phyloP scores from a whole-genome alignment of 2,329 filamentous ascomycete genomes.

The Fusarium nygamai region DNA sequence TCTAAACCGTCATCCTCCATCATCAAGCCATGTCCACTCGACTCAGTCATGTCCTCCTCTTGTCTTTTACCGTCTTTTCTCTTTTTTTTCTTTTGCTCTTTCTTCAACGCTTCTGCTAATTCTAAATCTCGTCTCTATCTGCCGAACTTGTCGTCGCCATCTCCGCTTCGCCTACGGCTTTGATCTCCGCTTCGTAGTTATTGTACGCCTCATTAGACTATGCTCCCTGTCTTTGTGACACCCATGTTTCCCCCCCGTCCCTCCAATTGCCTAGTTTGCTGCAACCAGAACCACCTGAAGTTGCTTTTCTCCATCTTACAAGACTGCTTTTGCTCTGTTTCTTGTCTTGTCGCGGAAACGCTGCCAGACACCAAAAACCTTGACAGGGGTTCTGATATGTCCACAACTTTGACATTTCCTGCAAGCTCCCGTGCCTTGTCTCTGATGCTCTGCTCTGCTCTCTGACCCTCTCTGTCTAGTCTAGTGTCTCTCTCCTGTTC shows the following conservation, averaged over 20 bases:
- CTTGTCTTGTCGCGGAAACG: slow-evolving; percentile 7
- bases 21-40: slow-evolving; percentile 14
- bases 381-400: slow-evolving; percentile 25
- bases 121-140: background rate
- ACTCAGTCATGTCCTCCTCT: background rate
- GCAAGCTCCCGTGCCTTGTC: slow-evolving; percentile 39
- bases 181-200: slow-evolving; percentile 21
- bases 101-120: background rate
- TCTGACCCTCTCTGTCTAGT: slow-evolving; percentile 13
- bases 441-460: slow-evolving; percentile 11
- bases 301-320: slow-evolving; percentile 32
- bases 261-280: slow-evolving; percentile 18
- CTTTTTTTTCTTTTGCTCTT: background rate
- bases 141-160: slow-evolving; percentile 2
- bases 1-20: slow-evolving; percentile 30
- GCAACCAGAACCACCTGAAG: slow-evolving; percentile 26
- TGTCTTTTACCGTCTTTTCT: slow-evolving; percentile 12
- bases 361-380: background rate
- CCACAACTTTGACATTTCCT: slow-evolving; percentile 26
- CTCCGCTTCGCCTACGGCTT: slow-evolving; percentile 17
- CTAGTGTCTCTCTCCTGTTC: slow-evolving; percentile 19
- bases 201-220: slow-evolving; percentile 24
- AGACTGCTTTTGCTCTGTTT: slow-evolving; percentile 4
- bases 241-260: slow-evolving; percentile 32
- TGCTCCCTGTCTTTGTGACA: slow-evolving; percentile 28